phyloP scores from a whole-genome alignment of 2,329 filamentous ascomycete genomes.

The Arthrobotrys musiformis region DNA sequence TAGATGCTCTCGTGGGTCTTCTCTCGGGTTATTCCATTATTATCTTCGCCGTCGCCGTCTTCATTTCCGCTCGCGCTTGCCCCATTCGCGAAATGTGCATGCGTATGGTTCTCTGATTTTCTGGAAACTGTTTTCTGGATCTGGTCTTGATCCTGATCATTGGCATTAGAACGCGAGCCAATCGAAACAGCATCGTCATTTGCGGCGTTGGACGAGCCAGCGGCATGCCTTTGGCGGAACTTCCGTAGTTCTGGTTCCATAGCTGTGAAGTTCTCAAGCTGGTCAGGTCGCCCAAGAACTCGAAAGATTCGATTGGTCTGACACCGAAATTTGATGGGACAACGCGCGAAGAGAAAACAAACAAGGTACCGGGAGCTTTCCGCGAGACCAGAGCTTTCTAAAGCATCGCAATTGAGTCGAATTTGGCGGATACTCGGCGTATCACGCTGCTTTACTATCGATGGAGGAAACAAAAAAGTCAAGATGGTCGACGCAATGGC shows the following conservation, averaged over 20 bases:
- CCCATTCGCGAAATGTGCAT: not conserved
- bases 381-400: not conserved
- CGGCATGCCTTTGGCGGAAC: conserved; percentile 34
- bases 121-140: conserved; percentile 27
- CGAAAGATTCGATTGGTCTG: not conserved
- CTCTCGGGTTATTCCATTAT: conserved; percentile 22
- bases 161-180: not conserved
- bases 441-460: not conserved
- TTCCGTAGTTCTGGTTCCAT: conserved; percentile 53
- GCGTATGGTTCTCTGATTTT: conserved; percentile 14
- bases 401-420: not conserved
- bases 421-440: not conserved
- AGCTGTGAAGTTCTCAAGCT: too few species aligned
- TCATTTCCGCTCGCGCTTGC: not conserved
- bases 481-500: not conserved
- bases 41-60: not conserved
- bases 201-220: not conserved
- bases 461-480: not conserved
- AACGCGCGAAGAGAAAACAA: conserved; percentile 6
- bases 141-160: not conserved
- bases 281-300: too few species aligned
- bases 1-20: conserved; percentile 50
- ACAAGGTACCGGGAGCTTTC: not conserved
- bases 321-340: not conserved
- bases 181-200: conserved; percentile 42